These are phyloP conservation scores for Tritrichomonas foetus DNA, from an alignment of 208 protist genomes.

Conservation along the genomic window DNA sequence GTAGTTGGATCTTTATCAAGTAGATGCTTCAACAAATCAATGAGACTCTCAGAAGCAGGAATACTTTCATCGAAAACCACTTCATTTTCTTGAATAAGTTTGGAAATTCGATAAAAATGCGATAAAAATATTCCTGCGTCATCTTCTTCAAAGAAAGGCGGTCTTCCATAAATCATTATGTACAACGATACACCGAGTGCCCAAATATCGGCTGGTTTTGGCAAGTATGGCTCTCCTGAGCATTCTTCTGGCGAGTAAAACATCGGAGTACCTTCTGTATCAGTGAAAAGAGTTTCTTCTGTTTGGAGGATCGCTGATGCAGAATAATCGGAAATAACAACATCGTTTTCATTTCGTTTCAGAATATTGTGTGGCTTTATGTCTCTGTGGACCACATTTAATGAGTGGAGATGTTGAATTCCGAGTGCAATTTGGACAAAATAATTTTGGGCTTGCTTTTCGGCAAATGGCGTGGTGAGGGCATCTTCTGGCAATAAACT, in stretches of 20 bases:
- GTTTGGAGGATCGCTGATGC: neutral
- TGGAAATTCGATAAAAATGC: neutral
- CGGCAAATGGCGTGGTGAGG: neutral
- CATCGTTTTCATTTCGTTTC: neutral
- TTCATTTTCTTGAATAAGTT: neutral
- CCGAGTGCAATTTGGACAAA: neutral
- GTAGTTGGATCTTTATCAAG: neutral
- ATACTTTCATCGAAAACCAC: neutral
- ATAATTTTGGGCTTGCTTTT: neutral
- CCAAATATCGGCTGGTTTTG: neutral
- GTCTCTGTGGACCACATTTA: neutral
- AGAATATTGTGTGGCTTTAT: neutral
- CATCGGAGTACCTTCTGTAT: neutral
- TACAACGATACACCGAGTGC: neutral
- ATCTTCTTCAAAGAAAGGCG: neutral
- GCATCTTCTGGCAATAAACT: neutral
- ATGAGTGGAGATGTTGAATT: neutral
- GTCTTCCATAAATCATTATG: neutral
- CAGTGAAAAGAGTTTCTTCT: neutral
- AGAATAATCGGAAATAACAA: neutral
- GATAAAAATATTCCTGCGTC: neutral
- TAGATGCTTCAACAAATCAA: neutral
- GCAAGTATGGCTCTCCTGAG: neutral
- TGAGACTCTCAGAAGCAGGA: neutral
- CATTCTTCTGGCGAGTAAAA: conserved; percentile 14